A percentile compares a stretch with the other conserved stretches of the same genome.
phyloP scores from a whole-genome alignment of 768 basidiomycete genomes.

The Gloeophyllum trabeum region DNA sequence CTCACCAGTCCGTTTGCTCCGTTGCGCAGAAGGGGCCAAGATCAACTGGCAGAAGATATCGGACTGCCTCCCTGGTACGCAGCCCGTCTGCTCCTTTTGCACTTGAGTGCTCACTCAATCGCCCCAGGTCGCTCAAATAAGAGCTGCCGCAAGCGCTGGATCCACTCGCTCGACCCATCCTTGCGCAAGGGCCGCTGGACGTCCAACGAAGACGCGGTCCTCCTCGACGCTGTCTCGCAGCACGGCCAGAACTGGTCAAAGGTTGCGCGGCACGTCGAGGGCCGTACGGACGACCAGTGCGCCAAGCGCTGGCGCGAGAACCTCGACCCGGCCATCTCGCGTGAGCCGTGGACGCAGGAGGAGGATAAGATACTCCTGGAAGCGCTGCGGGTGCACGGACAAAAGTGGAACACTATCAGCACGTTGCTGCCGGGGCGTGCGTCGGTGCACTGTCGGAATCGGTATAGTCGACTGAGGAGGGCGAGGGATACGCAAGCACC shows the following conservation, averaged over 20 bases:
- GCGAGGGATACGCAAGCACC: no score
- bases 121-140: slow-evolving; percentile 4
- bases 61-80: background rate
- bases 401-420: slow-evolving; percentile 6
- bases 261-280: slow-evolving; percentile 7
- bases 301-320: slow-evolving; percentile 7
- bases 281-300: slow-evolving; percentile 10
- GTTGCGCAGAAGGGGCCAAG: background rate
- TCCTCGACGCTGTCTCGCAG: slow-evolving; percentile 4
- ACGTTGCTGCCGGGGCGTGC: slow-evolving; percentile 2
- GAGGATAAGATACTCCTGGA: slow-evolving; percentile 7
- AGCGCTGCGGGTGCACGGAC: slow-evolving; percentile 3
- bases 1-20: background rate
- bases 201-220: slow-evolving; percentile 6
- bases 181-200: slow-evolving; percentile 8
- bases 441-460: slow-evolving; percentile 5
- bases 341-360: slow-evolving; percentile 7
- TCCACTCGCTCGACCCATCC: slow-evolving; percentile 7
- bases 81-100: background rate
- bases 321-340: slow-evolving; percentile 1
- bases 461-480: background rate
- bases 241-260: slow-evolving; percentile 7
- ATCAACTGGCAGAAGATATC: slow-evolving; percentile 1
- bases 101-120: background rate
- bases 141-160: slow-evolving; percentile 6